phyloP scores from a whole-genome alignment of 371 early-diverging fungal species.

The Apophysomyces elegans region DNA sequence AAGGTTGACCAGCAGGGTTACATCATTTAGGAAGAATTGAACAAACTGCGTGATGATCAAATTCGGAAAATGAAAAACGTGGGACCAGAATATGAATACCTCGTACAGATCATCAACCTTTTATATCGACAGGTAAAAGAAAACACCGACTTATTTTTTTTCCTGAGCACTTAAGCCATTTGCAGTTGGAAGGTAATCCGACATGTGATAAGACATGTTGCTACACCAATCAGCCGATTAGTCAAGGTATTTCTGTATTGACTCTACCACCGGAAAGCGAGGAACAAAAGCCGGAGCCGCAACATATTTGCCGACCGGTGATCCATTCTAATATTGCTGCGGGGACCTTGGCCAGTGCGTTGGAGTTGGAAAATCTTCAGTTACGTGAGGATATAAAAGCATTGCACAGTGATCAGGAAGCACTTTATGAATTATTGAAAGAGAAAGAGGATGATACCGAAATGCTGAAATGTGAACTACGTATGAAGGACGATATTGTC shows the following conservation, averaged over 20 bases:
- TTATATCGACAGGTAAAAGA: conserved; percentile 44
- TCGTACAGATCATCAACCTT: conserved; percentile 53
- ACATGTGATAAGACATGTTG: conserved; percentile 46
- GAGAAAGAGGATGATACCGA: conserved; percentile 50
- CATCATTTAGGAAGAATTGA: conserved; percentile 34
- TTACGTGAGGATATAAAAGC: conserved; percentile 32
- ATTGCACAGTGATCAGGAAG: conserved; percentile 33
- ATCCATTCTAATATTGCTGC: conserved; percentile 37
- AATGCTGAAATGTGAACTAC: conserved; percentile 41
- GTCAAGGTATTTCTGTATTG: conserved; percentile 27
- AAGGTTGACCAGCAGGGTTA: background rate
- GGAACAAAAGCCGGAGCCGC: conserved; percentile 29
- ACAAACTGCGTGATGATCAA: conserved; percentile 39
- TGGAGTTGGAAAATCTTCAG: conserved; percentile 38
- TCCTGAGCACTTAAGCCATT: background rate
- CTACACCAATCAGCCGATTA: conserved; percentile 39
- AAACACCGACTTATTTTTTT: background rate
- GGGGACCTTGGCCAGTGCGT: conserved; percentile 23
- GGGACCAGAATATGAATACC: conserved; percentile 57
- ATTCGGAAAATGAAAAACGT: conserved; percentile 43
- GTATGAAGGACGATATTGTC: conserved; percentile 49
- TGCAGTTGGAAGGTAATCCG: conserved; percentile 37
- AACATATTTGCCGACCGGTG: conserved; percentile 48
- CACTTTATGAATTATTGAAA: conserved; percentile 30
- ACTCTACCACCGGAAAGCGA: conserved; percentile 35